A percentile compares a stretch with the other conserved stretches of the same genome.
These are phyloP conservation scores for Macadamia tetraphylla DNA, from an alignment of 164 flowering plant species.

Conservation along the genomic window DNA sequence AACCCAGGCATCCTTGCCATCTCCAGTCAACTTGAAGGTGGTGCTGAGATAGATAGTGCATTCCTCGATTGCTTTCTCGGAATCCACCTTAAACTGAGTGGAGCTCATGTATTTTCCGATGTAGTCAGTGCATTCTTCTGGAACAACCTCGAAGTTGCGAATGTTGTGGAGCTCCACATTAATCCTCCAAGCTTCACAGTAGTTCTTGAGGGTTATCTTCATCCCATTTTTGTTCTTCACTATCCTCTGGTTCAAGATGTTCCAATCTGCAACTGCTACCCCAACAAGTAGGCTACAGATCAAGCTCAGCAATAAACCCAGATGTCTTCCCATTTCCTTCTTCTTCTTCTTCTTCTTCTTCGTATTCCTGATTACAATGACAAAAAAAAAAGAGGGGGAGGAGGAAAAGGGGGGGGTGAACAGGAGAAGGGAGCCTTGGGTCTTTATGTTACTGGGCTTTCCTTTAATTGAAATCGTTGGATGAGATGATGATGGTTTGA, in stretches of 20 bases:
- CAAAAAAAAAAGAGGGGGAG: background rate
- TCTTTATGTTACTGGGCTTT: background rate
- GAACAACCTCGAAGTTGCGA: constrained; percentile 50
- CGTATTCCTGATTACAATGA: no score
- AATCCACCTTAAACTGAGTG: constrained; percentile 59
- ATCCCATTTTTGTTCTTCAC: constrained; percentile 7
- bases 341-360: background rate
- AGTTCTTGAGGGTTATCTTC: constrained; percentile 44
- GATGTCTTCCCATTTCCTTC: constrained; percentile 24
- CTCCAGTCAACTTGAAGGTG: constrained; percentile 31
- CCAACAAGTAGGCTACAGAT: constrained; percentile 17
- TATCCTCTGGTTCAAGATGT: constrained; percentile 34
- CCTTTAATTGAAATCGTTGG: background rate
- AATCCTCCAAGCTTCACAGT: constrained; percentile 80
- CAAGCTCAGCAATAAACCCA: constrained; percentile 11
- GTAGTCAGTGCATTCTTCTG: constrained; percentile 55
- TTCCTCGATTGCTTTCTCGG: constrained; percentile 45
- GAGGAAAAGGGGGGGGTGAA: background rate
- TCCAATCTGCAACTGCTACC: constrained; percentile 46
- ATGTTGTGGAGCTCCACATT: constrained; percentile 82
- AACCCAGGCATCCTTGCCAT: constrained; percentile 70
- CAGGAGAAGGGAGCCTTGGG: background rate
- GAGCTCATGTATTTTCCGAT: constrained; percentile 67
- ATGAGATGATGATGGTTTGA: background rate
- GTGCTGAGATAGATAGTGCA: constrained; percentile 33